Percentiles rank a stretch among this genome's conserved stretches.
These are phyloP conservation scores for Lachnellula suecica DNA, from an alignment of 2,329 filamentous ascomycete species.

Conservation along the genomic window DNA sequence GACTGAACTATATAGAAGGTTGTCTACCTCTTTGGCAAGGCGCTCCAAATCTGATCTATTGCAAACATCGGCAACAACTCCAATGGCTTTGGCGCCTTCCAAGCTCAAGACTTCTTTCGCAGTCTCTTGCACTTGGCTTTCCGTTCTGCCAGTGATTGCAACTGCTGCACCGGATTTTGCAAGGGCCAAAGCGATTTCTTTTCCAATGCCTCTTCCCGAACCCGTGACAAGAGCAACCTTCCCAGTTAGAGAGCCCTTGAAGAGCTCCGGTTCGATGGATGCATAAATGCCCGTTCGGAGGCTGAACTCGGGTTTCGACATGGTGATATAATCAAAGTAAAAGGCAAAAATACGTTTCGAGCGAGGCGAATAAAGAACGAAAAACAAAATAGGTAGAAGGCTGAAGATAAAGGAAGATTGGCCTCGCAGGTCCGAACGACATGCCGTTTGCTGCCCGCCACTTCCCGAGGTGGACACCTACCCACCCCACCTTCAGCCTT, in stretches of 20 bases:
- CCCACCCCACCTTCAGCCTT: too few relatives aligned
- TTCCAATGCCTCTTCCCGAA: constrained; percentile 18
- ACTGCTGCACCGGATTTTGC: constrained; percentile 18
- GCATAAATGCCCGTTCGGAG: constrained; percentile 14
- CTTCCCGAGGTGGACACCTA: too few relatives aligned
- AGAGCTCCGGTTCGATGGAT: constrained; percentile 17
- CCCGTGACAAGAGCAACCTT: constrained; percentile 22
- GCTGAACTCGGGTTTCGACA: constrained; percentile 18
- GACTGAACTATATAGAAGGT: neutral
- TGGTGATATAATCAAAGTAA: neutral
- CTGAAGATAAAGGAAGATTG: too few relatives aligned
- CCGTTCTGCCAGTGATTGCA: constrained; percentile 14
- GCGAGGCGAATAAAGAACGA: neutral
- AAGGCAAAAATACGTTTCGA: neutral
- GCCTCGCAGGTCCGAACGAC: too few relatives aligned
- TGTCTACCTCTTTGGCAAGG: constrained; percentile 13
- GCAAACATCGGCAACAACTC: constrained; percentile 17
- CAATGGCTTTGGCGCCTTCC: constrained; percentile 10
- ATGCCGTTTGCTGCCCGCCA: too few relatives aligned
- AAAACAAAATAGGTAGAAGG: neutral
- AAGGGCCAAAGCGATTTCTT: constrained; percentile 16
- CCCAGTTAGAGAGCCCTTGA: constrained; percentile 5
- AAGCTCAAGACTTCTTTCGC: constrained; percentile 9
- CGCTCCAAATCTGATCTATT: constrained; percentile 9
- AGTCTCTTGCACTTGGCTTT: constrained; percentile 13